These are phyloP conservation scores for Neostapfia colusana DNA, from an alignment of 176 grass and related monocot species.

Conservation along the genomic window DNA sequence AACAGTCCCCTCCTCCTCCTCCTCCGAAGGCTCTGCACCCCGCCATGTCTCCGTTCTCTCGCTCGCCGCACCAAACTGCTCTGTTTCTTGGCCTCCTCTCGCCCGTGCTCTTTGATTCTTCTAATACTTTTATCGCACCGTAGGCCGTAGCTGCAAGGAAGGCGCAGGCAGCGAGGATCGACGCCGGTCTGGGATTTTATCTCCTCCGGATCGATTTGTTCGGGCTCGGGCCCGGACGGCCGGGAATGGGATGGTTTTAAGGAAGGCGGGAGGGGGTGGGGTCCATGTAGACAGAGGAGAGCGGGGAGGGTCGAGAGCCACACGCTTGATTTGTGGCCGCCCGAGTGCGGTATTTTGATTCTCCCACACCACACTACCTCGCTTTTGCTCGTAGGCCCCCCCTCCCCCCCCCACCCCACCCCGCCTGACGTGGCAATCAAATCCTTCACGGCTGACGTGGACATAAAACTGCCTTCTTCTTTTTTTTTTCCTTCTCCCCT, in stretches of 20 bases:
- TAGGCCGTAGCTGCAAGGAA: neutral
- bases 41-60: slow-evolving; percentile 22
- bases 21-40: slow-evolving; percentile 28
- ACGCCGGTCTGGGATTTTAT: slow-evolving; percentile 11
- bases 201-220: neutral
- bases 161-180: slow-evolving; percentile 2
- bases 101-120: neutral
- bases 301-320: slow-evolving; percentile 59
- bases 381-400: slow-evolving; percentile 37
- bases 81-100: neutral
- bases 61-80: neutral
- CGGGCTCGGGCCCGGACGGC: slow-evolving; percentile 5
- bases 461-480: neutral
- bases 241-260: slow-evolving; percentile 38
- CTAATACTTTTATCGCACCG: neutral
- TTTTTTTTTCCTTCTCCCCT: neutral
- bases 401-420: slow-evolving; percentile 35
- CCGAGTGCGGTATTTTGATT: slow-evolving; percentile 64
- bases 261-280: slow-evolving; percentile 25
- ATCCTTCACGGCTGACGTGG: slow-evolving; percentile 35
- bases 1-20: slow-evolving; percentile 37
- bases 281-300: slow-evolving; percentile 38
- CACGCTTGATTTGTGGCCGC: slow-evolving; percentile 78
- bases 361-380: slow-evolving; percentile 35
- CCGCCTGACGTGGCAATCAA: slow-evolving; percentile 39